Conservation (phyloP, 2,329 filamentous ascomycete genomes). For the Lachnellula suecica region DNA sequence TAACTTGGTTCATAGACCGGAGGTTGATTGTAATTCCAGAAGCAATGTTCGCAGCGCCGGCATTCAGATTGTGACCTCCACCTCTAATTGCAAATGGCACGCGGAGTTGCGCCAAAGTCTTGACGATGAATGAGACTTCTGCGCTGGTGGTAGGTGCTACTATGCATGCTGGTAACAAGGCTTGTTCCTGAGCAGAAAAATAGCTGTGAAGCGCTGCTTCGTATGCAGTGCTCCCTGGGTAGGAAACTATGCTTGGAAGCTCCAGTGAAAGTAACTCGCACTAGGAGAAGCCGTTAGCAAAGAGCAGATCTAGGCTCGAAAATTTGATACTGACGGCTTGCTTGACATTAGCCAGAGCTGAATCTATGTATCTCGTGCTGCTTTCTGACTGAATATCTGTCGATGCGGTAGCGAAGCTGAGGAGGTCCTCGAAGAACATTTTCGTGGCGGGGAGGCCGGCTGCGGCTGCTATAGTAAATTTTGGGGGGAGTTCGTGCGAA, state of each 20-base stretch:
- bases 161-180: background rate
- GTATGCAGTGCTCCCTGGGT: background rate
- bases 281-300: background rate
- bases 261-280: background rate
- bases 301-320: background rate
- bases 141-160: background rate
- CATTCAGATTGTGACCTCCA: conserved; percentile 47
- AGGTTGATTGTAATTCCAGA: conserved; percentile 47
- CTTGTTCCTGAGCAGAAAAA: background rate
- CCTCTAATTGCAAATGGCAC: conserved; percentile 46
- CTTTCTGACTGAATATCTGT: too few species aligned
- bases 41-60: conserved; percentile 45
- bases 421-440: too few species aligned
- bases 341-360: background rate
- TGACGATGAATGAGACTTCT: background rate
- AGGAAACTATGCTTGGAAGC: background rate
- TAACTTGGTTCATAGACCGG: conserved; percentile 23
- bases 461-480: too few species aligned
- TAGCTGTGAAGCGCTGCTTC: background rate
- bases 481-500: too few species aligned
- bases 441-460: too few species aligned
- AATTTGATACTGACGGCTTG: background rate
- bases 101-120: background rate
- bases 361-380: too few species aligned
- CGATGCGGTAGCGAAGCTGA: too few species aligned